Evolutionary conservation across 2,329 filamentous ascomycete species (phyloP).

Genomic region (Coleophoma crateriformis): DNA sequence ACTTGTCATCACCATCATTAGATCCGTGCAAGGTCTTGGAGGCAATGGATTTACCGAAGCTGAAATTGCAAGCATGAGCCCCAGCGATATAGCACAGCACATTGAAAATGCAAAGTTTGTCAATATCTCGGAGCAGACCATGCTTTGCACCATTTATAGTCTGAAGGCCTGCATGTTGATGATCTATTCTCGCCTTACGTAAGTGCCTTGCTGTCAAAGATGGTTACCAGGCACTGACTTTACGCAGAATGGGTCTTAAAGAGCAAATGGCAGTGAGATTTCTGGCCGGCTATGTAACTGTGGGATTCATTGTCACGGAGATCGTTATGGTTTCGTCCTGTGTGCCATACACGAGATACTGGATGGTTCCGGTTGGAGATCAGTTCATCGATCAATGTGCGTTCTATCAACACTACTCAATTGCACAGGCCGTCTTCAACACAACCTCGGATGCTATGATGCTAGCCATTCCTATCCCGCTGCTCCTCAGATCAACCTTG

Average conservation of each 20-base stretch:
- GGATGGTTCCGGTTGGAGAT: constrained; percentile 38
- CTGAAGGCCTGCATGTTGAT: constrained; percentile 49
- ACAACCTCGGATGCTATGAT: constrained; percentile 52
- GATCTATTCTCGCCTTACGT: constrained; percentile 47
- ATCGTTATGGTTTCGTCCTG: constrained; percentile 40
- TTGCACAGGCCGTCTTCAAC: constrained; percentile 50
- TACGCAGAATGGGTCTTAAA: constrained; percentile 30
- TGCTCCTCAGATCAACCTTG: constrained; percentile 42
- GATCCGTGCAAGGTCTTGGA: constrained; percentile 31
- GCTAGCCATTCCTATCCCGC: constrained; percentile 46
- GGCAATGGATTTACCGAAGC: constrained; percentile 34
- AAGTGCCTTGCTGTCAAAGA: background rate
- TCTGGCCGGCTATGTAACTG: constrained; percentile 36
- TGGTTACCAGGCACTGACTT: background rate
- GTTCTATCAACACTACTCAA: constrained; percentile 46
- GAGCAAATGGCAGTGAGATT: constrained; percentile 38
- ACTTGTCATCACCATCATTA: constrained; percentile 33
- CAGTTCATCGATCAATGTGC: constrained; percentile 42
- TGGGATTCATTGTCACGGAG: constrained; percentile 43
- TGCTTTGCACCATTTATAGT: constrained; percentile 45
- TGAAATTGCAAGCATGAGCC: constrained; percentile 26
- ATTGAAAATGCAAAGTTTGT: constrained; percentile 54
- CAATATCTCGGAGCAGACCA: constrained; percentile 41
- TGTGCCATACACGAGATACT: constrained; percentile 46
- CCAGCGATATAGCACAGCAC: constrained; percentile 30